Base-by-base conservation (phyloP, 768 basidiomycete species). In the Xerocomus spinulosus region DNA sequence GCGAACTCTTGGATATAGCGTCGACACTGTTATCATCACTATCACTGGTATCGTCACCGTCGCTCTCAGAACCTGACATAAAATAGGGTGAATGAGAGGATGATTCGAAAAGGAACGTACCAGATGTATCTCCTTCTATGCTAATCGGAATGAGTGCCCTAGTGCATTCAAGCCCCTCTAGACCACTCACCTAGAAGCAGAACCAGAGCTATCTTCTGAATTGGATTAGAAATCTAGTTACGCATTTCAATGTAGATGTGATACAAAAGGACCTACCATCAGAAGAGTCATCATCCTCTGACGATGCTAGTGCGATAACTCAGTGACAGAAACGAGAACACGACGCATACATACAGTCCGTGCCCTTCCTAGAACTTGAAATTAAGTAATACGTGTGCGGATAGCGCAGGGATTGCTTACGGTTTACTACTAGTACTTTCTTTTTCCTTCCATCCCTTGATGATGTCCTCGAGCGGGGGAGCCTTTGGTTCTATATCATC, bases 391-490 rank as follows among this genome's bases (percentile, higher is more conserved):
- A n/a, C n/a, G n/a, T 23, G 36, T 34, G 46, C 46, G 23, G 39
- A 42, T 44, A 50, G 21, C 3, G 17, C 13, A 25, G 18, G 13
- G 4, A 38, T 18, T 2, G 62, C 70, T 59, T 42, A 69, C 70
- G 57, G 23, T 39, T 47, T 60, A 51, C 64, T 58, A 24, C 59
- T 54, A 38, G 59, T 13, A 60, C 54, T 4, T 58, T 49, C 61
- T 76, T 83, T 54, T 4, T 58, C 49, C 61, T 76, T 83, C 88
- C 87, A 91, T 57, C 79, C 73, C 48, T 72, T 71, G 7, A 92
- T 63, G 44, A 91, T 83, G 29, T 77, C 75, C 41, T 84, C 82
- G 54, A 92, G 63, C 14, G 74, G 61, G n/a, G 80, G 77, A 3
- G 76, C 79, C 9, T 77, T 69, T 32, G 66, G 48, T 29, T 68